phyloP scores from a whole-genome alignment of 495 filamentous ascomycete species.

The Lindgomyces ingoldianus region DNA sequence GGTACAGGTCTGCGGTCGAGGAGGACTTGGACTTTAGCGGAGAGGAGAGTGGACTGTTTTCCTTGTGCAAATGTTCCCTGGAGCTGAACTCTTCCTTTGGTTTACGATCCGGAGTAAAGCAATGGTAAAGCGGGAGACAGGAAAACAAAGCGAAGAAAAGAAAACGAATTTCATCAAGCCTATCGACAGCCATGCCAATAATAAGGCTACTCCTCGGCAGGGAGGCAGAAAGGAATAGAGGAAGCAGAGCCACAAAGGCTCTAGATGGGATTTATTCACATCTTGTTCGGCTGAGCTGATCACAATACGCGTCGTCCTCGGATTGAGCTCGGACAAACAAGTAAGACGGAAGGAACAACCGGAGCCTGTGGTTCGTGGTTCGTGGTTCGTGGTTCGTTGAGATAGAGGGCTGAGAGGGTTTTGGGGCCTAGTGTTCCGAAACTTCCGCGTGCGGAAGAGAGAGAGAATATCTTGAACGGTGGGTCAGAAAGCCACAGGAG shows the following conservation, averaged over 20 bases:
- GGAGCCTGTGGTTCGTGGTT: too few relatives aligned
- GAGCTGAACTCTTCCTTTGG: too few relatives aligned
- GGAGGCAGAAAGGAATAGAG: not conserved
- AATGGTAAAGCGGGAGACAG: conserved; percentile 23
- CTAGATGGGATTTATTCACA: too few relatives aligned
- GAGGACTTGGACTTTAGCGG: too few relatives aligned
- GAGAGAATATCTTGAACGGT: too few relatives aligned
- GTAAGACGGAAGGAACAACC: not conserved
- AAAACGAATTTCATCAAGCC: conserved; percentile 6
- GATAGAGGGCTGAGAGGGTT: not conserved
- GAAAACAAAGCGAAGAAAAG: conserved; percentile 21
- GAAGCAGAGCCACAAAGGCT: too few relatives aligned
- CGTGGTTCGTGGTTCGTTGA: too few relatives aligned
- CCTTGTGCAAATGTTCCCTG: too few relatives aligned
- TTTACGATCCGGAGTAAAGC: not conserved
- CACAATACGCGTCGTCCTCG: not conserved
- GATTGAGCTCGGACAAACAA: not conserved
- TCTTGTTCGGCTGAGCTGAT: too few relatives aligned
- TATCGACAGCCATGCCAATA: conserved; percentile 3
- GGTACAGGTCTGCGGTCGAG: too few relatives aligned
- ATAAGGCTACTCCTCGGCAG: too few relatives aligned
- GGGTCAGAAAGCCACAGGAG: not conserved
- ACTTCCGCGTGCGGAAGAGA: not conserved
- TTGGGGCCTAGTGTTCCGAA: not conserved
- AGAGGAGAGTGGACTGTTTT: too few relatives aligned